Evolutionary conservation across 352 stramenopile species (phyloP).

Genomic region (Phytophthora pisi): DNA sequence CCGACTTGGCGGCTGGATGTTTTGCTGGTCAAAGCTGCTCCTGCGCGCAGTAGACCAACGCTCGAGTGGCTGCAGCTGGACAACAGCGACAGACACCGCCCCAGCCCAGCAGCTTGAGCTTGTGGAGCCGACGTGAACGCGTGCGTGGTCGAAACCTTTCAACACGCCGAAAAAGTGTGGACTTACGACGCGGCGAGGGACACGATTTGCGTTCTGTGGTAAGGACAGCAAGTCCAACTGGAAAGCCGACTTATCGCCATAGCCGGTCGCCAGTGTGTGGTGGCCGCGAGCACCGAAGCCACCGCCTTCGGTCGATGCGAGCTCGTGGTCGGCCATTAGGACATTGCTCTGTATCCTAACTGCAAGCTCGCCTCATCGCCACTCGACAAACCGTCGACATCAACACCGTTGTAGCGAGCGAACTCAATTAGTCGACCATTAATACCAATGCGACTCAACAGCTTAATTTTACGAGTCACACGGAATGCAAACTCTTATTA

Average conservation of each 20-base stretch:
- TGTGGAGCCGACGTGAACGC: neutral
- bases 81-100: neutral
- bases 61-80: neutral
- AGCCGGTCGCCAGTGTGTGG: neutral
- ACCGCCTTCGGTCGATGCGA: neutral
- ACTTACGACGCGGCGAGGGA: neutral
- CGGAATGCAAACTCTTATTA: too few species aligned
- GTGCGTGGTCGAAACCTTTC: neutral
- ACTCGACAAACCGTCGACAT: too few species aligned
- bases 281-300: neutral
- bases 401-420: too few species aligned
- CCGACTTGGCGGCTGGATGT: constrained; percentile 18
- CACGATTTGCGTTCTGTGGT: constrained; percentile 1
- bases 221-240: constrained; percentile 2
- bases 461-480: too few species aligned
- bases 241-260: constrained; percentile 1
- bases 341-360: neutral
- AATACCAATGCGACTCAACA: too few species aligned
- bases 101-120: neutral
- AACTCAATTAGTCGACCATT: too few species aligned
- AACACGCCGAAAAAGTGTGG: neutral
- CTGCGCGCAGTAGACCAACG: neutral
- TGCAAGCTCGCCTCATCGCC: too few species aligned
- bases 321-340: neutral
- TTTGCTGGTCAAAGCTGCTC: constrained; percentile 1